A percentile compares a stretch with the other conserved stretches of the same genome.
Conservation (phyloP, 352 stramenopile species). For the Pythium utonaiense region DNA sequence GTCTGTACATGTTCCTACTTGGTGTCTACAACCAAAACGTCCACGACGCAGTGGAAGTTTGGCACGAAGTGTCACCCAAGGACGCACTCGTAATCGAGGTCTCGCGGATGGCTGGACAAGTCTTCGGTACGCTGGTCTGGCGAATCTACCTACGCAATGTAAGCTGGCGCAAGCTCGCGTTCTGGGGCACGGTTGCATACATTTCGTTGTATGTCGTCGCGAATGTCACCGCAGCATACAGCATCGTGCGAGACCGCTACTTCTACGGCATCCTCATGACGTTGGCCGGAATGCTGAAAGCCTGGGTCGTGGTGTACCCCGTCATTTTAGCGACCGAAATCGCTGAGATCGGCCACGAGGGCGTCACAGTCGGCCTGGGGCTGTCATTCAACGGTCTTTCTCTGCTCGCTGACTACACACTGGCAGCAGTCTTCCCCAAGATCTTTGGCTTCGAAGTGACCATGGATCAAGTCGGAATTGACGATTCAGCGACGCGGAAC, state of each 20-base stretch:
- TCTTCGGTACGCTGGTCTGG: background rate
- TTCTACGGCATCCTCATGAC: background rate
- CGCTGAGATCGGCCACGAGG: background rate
- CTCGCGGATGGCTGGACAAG: background rate
- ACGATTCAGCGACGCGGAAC: background rate
- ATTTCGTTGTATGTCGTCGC: background rate
- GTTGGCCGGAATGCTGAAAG: background rate
- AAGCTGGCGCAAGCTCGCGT: background rate
- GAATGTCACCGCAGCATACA: background rate
- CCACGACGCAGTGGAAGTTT: background rate
- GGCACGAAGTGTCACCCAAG: background rate
- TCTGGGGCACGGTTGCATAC: background rate
- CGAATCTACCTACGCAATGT: background rate
- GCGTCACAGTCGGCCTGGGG: background rate
- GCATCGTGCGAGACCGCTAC: background rate
- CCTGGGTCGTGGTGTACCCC: background rate
- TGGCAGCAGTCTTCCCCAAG: background rate
- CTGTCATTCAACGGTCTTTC: background rate
- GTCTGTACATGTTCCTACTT: background rate
- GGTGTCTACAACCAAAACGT: constrained; percentile 4
- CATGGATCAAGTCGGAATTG: background rate
- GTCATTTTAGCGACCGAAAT: background rate
- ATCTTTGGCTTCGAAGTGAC: background rate
- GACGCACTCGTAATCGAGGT: background rate
- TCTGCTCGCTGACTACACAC: background rate